Evolutionary conservation across 1,284 basidiomycete species (phyloP).

Genomic region (Cutaneotrichosporon cavernicola): DNA sequence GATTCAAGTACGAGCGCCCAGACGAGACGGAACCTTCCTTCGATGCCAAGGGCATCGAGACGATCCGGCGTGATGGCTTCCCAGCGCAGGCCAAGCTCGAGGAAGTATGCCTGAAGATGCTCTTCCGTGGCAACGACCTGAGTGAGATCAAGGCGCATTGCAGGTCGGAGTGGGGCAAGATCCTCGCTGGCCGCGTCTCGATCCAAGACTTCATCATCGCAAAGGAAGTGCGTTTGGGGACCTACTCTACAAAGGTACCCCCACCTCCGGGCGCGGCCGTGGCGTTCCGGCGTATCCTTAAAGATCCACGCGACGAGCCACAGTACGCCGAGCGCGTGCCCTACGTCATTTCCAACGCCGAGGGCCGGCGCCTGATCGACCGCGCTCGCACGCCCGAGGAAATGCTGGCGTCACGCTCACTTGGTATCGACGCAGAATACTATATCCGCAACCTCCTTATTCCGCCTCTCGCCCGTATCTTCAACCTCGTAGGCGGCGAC

Average conservation of each 20-base stretch:
- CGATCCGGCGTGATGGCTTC: constrained; percentile 86
- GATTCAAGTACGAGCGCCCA: constrained; percentile 85
- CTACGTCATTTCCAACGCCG: constrained; percentile 77
- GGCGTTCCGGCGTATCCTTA: constrained; percentile 69
- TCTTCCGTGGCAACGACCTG: constrained; percentile 85
- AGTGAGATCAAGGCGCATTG: constrained; percentile 88
- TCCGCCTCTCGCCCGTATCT: constrained; percentile 83
- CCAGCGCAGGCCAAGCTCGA: constrained; percentile 85
- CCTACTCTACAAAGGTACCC: constrained; percentile 80
- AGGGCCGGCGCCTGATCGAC: constrained; percentile 71
- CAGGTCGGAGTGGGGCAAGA: constrained; percentile 77
- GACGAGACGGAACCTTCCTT: constrained; percentile 78
- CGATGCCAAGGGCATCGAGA: constrained; percentile 98
- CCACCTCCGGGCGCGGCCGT: constrained; percentile 90
- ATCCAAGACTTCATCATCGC: constrained; percentile 91
- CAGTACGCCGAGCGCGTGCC: constrained; percentile 93
- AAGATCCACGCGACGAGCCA: constrained; percentile 77
- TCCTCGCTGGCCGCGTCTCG: constrained; percentile 75
- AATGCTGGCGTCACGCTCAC: constrained; percentile 67
- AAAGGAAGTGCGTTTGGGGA: constrained; percentile 88
- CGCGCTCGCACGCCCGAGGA: constrained; percentile 76
- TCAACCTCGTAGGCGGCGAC: constrained; percentile 88
- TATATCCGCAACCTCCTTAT: constrained; percentile 87
- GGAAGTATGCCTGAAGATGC: constrained; percentile 81
- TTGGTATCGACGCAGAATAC: constrained; percentile 77